Evolutionary conservation across 306 rosid species (phyloP).

Genomic region (Castanea mollissima): DNA sequence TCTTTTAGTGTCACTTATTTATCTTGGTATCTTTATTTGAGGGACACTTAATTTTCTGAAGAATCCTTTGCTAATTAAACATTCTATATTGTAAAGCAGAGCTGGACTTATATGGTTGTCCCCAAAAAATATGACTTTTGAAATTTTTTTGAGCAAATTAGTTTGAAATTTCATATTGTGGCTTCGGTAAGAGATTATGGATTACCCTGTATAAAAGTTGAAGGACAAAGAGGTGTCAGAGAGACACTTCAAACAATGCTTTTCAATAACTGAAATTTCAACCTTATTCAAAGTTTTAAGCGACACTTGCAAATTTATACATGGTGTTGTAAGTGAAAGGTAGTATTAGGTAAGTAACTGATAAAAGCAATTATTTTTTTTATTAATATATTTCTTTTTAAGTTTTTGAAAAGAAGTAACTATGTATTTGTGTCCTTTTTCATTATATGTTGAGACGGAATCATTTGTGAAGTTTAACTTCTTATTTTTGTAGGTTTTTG

Average conservation of each 20-base stretch:
- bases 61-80: not conserved
- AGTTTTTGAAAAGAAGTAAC: too few relatives aligned
- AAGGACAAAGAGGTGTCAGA: not conserved
- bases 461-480: not conserved
- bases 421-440: not conserved
- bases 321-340: not conserved
- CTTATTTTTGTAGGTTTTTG: constrained; percentile 55
- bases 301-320: not conserved
- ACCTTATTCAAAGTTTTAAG: not conserved
- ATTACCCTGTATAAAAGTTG: not conserved
- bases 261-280: not conserved
- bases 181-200: not conserved
- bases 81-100: not conserved
- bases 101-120: not conserved
- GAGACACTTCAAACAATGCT: not conserved
- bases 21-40: not conserved
- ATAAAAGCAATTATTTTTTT: too few relatives aligned
- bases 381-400: too few relatives aligned
- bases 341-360: not conserved
- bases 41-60: not conserved
- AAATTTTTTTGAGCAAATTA: not conserved
- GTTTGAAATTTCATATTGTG: not conserved
- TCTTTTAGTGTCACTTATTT: not conserved
- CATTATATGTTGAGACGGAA: not conserved
- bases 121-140: not conserved